Evolutionary conservation across 179 eudicot genomes (phyloP).

Genomic region (Dionaea muscipula): DNA sequence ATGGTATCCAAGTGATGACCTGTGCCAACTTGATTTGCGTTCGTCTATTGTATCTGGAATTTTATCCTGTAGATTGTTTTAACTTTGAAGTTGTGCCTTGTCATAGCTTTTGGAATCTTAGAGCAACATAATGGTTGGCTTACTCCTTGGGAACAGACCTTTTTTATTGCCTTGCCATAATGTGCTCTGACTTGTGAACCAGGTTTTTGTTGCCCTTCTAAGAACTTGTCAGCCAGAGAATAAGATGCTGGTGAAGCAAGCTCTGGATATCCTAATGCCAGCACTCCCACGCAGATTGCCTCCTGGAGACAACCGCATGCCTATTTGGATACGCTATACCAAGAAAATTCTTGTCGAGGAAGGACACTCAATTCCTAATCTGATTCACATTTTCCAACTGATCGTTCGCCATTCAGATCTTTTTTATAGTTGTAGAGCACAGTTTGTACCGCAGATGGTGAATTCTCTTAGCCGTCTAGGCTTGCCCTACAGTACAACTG

Average conservation of each 20-base stretch:
- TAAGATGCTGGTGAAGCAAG: constrained; percentile 98
- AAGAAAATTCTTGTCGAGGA: constrained; percentile 97
- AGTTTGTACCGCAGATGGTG: constrained; percentile 99
- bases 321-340: constrained; percentile 98
- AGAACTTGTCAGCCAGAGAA: constrained; percentile 99
- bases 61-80: too few relatives aligned
- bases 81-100: too few relatives aligned
- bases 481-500: constrained; percentile 78
- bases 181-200: constrained; percentile 13
- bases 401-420: constrained; percentile 99
- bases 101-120: too few relatives aligned
- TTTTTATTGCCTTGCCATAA: not conserved
- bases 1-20: not conserved
- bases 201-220: constrained; percentile 97
- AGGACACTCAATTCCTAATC: constrained; percentile 94
- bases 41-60: too few relatives aligned
- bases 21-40: not conserved
- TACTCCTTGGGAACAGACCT: not conserved
- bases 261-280: constrained; percentile 97
- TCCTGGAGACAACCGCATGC: constrained; percentile 97
- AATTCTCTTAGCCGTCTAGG: constrained; percentile 97
- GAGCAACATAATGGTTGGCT: too few relatives aligned
- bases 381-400: constrained; percentile 96
- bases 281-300: constrained; percentile 94
- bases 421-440: constrained; percentile 93